Conservation (phyloP, 2,329 filamentous ascomycete genomes). For the Colletotrichum australisinense region DNA sequence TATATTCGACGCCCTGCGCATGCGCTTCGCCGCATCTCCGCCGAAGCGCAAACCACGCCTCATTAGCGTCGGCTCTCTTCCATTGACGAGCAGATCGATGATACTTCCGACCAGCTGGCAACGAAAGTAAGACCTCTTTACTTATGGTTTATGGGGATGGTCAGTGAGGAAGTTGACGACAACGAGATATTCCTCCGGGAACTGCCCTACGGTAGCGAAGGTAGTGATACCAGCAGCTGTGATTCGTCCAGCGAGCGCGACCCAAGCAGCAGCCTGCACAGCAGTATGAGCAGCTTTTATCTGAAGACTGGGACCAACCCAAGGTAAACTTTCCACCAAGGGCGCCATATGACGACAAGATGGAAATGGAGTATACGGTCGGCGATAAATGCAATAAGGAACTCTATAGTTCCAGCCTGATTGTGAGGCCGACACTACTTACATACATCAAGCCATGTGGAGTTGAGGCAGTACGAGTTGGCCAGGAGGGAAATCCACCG, state of each 20-base stretch:
- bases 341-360: neutral
- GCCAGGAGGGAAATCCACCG: neutral
- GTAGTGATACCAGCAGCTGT: neutral
- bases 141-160: neutral
- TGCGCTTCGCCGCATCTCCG: neutral
- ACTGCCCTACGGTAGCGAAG: neutral
- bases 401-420: conserved; percentile 1
- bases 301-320: neutral
- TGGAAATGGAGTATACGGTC: neutral
- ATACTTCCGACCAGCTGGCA: neutral
- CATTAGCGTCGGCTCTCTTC: conserved; percentile 3
- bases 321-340: neutral
- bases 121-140: neutral
- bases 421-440: conserved; percentile 7
- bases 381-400: neutral
- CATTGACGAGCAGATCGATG: neutral
- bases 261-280: neutral
- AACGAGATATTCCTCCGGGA: neutral
- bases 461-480: neutral
- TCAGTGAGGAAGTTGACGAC: neutral
- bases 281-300: neutral
- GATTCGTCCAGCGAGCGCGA: neutral
- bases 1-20: neutral
- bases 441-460: neutral
- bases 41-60: neutral